Evolutionary conservation across 768 basidiomycete genomes (phyloP).

Genomic region (Rhodotorula babjevae): DNA sequence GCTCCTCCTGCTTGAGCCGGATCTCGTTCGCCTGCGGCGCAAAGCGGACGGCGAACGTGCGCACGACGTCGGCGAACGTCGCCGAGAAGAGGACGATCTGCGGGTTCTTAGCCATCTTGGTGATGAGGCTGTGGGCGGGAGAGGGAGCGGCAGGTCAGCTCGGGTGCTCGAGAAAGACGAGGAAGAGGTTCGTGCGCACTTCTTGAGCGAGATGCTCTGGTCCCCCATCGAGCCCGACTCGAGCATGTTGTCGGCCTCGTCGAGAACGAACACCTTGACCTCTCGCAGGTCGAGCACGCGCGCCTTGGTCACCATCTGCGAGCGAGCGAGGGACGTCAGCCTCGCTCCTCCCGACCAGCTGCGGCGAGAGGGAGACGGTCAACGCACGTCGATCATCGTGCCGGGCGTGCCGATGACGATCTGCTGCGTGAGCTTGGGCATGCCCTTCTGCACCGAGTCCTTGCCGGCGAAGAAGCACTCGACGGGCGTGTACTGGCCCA

Average conservation of each 20-base stretch:
- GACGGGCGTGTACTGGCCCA: conserved; percentile 91
- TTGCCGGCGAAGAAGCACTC: conserved; percentile 95
- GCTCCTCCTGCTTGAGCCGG: conserved; percentile 84
- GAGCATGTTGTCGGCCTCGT: conserved; percentile 99
- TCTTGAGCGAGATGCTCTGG: conserved; percentile 87
- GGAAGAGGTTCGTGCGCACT: conserved; percentile 58
- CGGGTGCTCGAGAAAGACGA: conserved; percentile 51
- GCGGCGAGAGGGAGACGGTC: no score
- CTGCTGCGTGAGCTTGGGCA: conserved; percentile 66
- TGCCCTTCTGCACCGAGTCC: conserved; percentile 52
- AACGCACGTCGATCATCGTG: conserved; percentile 83
- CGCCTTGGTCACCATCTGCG: conserved; percentile 39
- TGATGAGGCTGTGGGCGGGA: conserved; percentile 34
- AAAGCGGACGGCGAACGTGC: conserved; percentile 83
- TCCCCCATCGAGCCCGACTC: conserved; percentile 82
- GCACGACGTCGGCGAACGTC: conserved; percentile 91
- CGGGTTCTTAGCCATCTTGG: conserved; percentile 36
- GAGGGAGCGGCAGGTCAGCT: conserved; percentile 41
- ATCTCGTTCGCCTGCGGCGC: conserved; percentile 95
- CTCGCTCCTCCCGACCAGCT: not conserved
- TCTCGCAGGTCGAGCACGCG: conserved; percentile 61
- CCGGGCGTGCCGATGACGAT: conserved; percentile 95
- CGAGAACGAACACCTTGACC: conserved; percentile 88
- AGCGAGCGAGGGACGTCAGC: not conserved
- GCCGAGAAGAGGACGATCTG: conserved; percentile 98